Evolutionary conservation across 495 filamentous ascomycete species (phyloP).

Genomic region (Immersiella caudata): DNA sequence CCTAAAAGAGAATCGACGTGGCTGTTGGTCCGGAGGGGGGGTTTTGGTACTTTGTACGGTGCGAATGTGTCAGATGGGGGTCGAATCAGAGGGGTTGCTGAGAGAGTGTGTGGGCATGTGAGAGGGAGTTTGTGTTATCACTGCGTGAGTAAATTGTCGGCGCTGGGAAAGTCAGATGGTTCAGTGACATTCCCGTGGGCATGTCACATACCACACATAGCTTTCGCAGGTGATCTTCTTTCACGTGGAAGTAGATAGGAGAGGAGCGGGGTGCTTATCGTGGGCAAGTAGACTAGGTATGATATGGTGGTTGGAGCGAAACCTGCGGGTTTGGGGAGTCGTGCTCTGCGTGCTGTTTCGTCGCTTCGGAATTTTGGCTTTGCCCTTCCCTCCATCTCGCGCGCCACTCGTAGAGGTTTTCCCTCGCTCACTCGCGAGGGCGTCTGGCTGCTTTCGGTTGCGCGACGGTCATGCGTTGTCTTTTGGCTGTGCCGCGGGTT

Average conservation of each 20-base stretch:
- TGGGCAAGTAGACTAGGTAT: neutral
- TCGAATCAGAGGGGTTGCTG: no score
- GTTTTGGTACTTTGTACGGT: no score
- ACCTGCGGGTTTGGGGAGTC: neutral
- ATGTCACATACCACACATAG: neutral
- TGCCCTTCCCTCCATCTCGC: neutral
- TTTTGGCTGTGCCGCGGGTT: neutral
- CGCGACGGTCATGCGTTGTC: neutral
- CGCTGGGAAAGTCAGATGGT: neutral
- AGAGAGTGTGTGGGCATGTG: no score
- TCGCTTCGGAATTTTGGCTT: neutral
- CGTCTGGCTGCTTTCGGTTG: neutral
- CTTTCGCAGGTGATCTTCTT: neutral
- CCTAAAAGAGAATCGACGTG: no score
- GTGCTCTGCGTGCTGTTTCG: constrained; percentile 1
- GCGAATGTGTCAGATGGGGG: no score
- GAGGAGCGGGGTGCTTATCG: neutral
- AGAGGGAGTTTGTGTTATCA: no score
- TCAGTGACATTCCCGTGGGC: no score
- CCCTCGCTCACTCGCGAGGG: neutral
- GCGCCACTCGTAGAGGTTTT: neutral
- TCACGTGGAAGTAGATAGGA: neutral
- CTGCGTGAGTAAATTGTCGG: neutral
- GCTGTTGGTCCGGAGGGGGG: no score
- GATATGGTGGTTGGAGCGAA: no score